Conservation (phyloP, 176 grass and related monocot species). For the Cenchrus fungigraminus region DNA sequence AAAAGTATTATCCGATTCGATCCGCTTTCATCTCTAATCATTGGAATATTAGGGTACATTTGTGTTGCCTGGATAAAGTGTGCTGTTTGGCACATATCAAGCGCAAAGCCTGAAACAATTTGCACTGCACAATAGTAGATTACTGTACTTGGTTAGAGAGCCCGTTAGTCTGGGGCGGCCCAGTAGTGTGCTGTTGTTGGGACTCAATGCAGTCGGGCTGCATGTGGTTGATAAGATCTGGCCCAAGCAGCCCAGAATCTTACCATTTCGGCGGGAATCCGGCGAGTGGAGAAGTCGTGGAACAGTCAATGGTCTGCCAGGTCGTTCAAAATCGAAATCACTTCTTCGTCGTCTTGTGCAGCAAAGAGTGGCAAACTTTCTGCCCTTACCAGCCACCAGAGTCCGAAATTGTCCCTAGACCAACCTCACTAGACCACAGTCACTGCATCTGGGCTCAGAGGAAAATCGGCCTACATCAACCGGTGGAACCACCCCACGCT, state of each 20-base stretch:
- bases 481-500: no score
- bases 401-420: no score
- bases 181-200: not conserved
- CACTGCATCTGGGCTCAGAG: no score
- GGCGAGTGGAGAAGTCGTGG: not conserved
- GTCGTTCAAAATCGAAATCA: not conserved
- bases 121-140: no score
- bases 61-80: not conserved
- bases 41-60: no score
- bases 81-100: not conserved
- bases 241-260: not conserved
- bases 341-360: not conserved
- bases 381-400: not conserved
- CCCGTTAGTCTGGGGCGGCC: no score
- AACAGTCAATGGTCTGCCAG: not conserved
- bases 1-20: no score
- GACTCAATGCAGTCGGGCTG: no score
- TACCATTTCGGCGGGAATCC: not conserved
- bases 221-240: not conserved
- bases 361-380: not conserved
- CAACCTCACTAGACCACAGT: no score
- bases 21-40: no score
- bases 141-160: no score
- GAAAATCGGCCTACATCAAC: no score
- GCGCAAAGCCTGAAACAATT: not conserved